A percentile compares a stretch with the other conserved stretches of the same genome.
These are phyloP conservation scores for Carallia pectinifolia DNA, from an alignment of 345 rosid genomes.

Conservation along the genomic window DNA sequence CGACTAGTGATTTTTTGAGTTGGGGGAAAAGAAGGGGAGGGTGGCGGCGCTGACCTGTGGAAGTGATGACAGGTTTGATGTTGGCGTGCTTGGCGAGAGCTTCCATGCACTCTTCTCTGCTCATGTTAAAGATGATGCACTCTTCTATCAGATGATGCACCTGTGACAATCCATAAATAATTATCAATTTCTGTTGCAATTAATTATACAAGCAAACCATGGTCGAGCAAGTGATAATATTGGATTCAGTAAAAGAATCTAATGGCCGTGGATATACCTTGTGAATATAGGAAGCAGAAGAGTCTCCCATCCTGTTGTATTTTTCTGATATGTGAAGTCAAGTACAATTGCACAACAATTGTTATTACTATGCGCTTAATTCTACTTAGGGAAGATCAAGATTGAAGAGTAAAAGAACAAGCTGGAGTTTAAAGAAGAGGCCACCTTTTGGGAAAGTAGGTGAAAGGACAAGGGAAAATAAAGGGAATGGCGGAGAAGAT, in stretches of 20 bases:
- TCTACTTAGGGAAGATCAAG: too few species aligned
- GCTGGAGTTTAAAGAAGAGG: too few species aligned
- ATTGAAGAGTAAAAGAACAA: too few species aligned
- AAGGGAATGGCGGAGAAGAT: neutral
- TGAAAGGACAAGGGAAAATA: neutral
- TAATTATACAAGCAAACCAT: neutral
- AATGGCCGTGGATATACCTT: neutral
- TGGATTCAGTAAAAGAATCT: neutral
- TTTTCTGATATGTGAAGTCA: neutral
- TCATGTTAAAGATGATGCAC: constrained; percentile 82
- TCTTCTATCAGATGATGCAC: constrained; percentile 93
- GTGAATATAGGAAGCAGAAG: constrained; percentile 30
- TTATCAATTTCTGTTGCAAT: neutral
- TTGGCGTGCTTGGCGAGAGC: constrained; percentile 86
- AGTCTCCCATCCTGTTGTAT: constrained; percentile 7
- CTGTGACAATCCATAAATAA: constrained; percentile 30
- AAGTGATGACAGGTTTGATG: constrained; percentile 78
- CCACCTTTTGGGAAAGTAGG: neutral
- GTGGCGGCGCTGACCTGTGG: constrained; percentile 51
- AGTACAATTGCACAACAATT: too few species aligned
- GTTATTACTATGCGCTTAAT: too few species aligned
- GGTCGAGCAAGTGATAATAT: neutral
- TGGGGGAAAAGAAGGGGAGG: too few species aligned
- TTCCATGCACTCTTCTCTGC: constrained; percentile 89
- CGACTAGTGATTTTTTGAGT: too few species aligned